These are phyloP conservation scores for Cryphonectria nitschkei DNA, from an alignment of 2,329 filamentous ascomycete genomes.

Conservation along the genomic window DNA sequence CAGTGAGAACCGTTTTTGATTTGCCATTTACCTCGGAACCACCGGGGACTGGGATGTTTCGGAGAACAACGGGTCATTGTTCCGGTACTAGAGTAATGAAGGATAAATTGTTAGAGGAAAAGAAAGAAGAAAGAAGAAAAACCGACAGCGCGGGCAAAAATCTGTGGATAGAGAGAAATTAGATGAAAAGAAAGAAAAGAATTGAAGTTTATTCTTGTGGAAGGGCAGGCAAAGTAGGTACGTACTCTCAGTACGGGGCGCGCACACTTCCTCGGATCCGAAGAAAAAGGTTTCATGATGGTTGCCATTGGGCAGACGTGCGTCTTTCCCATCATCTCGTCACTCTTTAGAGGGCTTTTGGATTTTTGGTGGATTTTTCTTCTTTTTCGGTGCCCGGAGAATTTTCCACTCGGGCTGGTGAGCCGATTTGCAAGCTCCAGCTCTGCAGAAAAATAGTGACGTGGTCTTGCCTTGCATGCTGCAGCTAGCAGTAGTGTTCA, in stretches of 20 bases:
- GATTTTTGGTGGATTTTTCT: not conserved
- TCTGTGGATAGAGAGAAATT: not conserved
- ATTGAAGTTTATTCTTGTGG: not conserved
- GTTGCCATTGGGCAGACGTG: slow-evolving; percentile 8
- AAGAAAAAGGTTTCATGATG: not conserved
- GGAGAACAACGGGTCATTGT: not conserved
- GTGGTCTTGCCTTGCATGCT: slow-evolving; percentile 18
- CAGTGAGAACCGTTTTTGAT: slow-evolving; percentile 2
- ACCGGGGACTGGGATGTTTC: slow-evolving; percentile 5
- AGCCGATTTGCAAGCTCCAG: not conserved
- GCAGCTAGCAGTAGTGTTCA: slow-evolving; percentile 7
- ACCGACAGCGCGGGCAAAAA: not conserved
- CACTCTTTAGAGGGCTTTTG: not conserved
- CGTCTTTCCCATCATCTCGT: not conserved
- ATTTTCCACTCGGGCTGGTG: slow-evolving; percentile 4
- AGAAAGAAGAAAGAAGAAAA: not conserved
- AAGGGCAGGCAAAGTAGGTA: not conserved
- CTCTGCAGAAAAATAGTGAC: slow-evolving; percentile 4
- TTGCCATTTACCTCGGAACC: not conserved
- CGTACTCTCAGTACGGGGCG: not conserved
- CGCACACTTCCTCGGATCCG: not conserved
- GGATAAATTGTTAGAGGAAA: not conserved
- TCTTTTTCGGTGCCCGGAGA: slow-evolving; percentile 3
- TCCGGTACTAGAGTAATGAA: slow-evolving; percentile 1
- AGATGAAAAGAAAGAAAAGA: not conserved